These are phyloP conservation scores for Calonectria pteridis DNA, from an alignment of 2,329 filamentous ascomycete genomes.

Conservation along the genomic window DNA sequence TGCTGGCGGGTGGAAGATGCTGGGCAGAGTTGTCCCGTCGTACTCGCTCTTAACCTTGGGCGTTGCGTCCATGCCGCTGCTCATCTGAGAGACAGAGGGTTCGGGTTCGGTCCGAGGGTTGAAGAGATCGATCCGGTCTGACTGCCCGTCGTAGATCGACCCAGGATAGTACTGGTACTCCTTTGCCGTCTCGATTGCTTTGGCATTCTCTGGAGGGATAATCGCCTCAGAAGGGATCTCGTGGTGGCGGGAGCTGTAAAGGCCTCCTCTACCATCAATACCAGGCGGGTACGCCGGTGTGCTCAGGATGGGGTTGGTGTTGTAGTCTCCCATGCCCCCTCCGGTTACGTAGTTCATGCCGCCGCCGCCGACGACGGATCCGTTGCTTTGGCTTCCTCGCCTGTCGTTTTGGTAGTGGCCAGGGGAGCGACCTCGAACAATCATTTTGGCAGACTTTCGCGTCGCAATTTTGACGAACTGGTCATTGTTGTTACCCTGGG, in stretches of 20 bases:
- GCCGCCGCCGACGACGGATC: constrained; percentile 73
- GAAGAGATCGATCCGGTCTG: constrained; percentile 66
- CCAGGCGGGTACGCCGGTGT: constrained; percentile 40
- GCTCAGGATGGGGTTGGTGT: constrained; percentile 52
- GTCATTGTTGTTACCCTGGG: constrained; percentile 53
- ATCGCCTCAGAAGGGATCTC: constrained; percentile 65
- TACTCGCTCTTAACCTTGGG: constrained; percentile 64
- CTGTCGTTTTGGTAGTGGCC: constrained; percentile 83
- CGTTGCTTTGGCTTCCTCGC: constrained; percentile 76
- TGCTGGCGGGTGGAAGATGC: constrained; percentile 59
- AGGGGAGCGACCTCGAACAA: constrained; percentile 86
- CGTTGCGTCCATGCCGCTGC: constrained; percentile 45
- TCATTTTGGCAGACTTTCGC: constrained; percentile 82
- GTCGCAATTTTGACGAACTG: constrained; percentile 79
- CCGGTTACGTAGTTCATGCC: constrained; percentile 60
- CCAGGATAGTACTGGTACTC: constrained; percentile 68
- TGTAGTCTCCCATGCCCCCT: constrained; percentile 46
- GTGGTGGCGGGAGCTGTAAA: constrained; percentile 62
- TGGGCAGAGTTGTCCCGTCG: constrained; percentile 59
- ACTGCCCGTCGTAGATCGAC: constrained; percentile 62
- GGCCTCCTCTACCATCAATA: constrained; percentile 44
- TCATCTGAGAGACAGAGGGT: constrained; percentile 49
- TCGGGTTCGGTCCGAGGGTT: constrained; percentile 53
- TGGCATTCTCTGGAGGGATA: constrained; percentile 65
- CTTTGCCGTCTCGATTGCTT: constrained; percentile 62